Percentiles rank a stretch among this genome's conserved stretches.
Evolutionary conservation across 2,329 filamentous ascomycete species (phyloP).

Genomic region (Fusarium hostae): DNA sequence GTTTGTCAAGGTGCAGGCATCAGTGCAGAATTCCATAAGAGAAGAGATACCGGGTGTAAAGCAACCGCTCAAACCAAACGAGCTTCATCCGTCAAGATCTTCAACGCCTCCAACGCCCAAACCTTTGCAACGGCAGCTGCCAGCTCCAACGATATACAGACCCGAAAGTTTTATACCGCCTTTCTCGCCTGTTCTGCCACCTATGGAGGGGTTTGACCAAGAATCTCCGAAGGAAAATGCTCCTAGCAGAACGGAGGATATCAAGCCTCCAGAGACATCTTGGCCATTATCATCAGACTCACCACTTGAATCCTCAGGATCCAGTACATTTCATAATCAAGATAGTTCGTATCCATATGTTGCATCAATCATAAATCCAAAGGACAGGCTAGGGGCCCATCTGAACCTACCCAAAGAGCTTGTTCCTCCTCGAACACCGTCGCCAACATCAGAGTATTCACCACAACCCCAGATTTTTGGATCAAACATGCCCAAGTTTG

Average conservation of each 20-base stretch:
- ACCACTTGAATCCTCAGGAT: conserved; percentile 20
- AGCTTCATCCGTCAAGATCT: conserved; percentile 10
- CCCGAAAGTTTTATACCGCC: conserved; percentile 19
- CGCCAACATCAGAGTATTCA: conserved; percentile 13
- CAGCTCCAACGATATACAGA: conserved; percentile 7
- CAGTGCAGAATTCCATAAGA: conserved; percentile 2
- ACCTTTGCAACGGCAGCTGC: conserved; percentile 4
- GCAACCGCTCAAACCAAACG: conserved; percentile 13
- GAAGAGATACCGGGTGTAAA: conserved; percentile 16
- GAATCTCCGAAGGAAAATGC: not conserved
- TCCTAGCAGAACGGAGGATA: not conserved
- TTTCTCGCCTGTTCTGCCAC: conserved; percentile 7
- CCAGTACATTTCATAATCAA: conserved; percentile 21
- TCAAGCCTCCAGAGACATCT: conserved; percentile 5
- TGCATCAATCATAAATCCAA: not conserved
- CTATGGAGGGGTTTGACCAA: not conserved
- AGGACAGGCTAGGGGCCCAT: not conserved
- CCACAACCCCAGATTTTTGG: not conserved
- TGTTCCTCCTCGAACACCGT: conserved; percentile 16
- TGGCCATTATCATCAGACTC: conserved; percentile 27
- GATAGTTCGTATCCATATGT: conserved; percentile 4
- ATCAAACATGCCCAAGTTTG: conserved; percentile 14
- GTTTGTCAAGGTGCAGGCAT: conserved; percentile 17
- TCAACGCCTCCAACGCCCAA: conserved; percentile 21
- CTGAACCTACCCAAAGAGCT: conserved; percentile 13